These are phyloP conservation scores for Penicillium janthinellum DNA, from an alignment of 2,329 filamentous ascomycete genomes.

Conservation along the genomic window DNA sequence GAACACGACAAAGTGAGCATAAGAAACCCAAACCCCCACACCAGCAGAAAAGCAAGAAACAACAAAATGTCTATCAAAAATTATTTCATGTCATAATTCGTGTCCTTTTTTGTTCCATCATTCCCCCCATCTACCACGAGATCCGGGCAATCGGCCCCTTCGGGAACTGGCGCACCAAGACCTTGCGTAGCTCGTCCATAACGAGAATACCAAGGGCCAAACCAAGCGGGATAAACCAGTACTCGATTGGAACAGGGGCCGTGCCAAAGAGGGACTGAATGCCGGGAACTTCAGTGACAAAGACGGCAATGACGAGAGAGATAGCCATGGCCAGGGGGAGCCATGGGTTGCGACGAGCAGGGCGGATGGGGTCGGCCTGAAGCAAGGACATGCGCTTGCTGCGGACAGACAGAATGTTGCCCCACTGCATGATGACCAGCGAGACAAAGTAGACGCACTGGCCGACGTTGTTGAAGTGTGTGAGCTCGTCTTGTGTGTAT, in stretches of 20 bases:
- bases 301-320: constrained; percentile 55
- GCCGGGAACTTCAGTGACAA: constrained; percentile 56
- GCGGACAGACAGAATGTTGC: constrained; percentile 55
- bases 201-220: constrained; percentile 53
- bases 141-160: constrained; percentile 49
- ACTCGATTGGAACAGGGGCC: constrained; percentile 54
- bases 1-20: neutral
- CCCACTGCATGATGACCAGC: constrained; percentile 57
- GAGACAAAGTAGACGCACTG: constrained; percentile 59
- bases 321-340: constrained; percentile 51
- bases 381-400: constrained; percentile 56
- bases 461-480: constrained; percentile 52
- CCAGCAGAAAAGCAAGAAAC: neutral
- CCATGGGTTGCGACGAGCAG: constrained; percentile 54
- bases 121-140: constrained; percentile 47
- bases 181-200: constrained; percentile 58
- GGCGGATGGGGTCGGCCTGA: constrained; percentile 54
- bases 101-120: neutral
- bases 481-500: constrained; percentile 50
- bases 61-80: neutral
- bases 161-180: constrained; percentile 52
- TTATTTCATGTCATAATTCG: neutral
- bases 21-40: neutral
- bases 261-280: constrained; percentile 54
- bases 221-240: constrained; percentile 56